A percentile compares a stretch with the other conserved stretches of the same genome.
Conservation (phyloP, 441 rosid species). For the Macaranga tanarius region DNA sequence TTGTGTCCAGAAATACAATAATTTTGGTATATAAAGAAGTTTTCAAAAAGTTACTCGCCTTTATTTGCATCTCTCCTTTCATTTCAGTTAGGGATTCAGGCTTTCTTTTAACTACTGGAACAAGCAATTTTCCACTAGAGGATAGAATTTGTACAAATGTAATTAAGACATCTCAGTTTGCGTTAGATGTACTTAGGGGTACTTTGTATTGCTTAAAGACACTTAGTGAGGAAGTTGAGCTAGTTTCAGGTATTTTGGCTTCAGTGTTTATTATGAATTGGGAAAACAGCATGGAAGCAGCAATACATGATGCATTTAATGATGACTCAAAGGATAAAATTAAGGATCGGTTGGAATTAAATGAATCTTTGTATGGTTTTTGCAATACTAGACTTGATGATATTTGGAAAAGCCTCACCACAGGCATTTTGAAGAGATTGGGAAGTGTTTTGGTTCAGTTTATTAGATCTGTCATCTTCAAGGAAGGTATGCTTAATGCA, state of each 20-base stretch:
- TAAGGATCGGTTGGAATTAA: conserved; percentile 40
- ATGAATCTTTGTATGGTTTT: conserved; percentile 43
- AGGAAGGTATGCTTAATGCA: conserved; percentile 46
- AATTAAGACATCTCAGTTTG: conserved; percentile 54
- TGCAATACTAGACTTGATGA: conserved; percentile 42
- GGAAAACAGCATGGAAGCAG: conserved; percentile 53
- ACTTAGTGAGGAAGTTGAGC: conserved; percentile 50
- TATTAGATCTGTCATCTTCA: conserved; percentile 57
- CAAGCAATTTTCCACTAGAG: conserved; percentile 32
- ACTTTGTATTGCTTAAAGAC: conserved; percentile 58
- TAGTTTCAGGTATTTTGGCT: conserved; percentile 60
- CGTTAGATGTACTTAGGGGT: conserved; percentile 62
- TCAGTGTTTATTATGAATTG: conserved; percentile 62
- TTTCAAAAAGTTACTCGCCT: conserved; percentile 48
- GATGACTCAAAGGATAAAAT: conserved; percentile 40
- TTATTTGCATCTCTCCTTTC: conserved; percentile 62
- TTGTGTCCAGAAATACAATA: conserved; percentile 56
- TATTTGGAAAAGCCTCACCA: conserved; percentile 53
- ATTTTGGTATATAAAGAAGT: conserved; percentile 50
- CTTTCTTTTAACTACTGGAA: conserved; percentile 38
- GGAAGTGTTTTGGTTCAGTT: conserved; percentile 50
- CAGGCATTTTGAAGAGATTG: conserved; percentile 45
- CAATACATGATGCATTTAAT: conserved; percentile 33
- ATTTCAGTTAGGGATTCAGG: conserved; percentile 56
- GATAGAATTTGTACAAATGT: conserved; percentile 30